Base-by-base conservation (phyloP, 2,329 filamentous ascomycete species). In the Calonectria leucothoes region DNA sequence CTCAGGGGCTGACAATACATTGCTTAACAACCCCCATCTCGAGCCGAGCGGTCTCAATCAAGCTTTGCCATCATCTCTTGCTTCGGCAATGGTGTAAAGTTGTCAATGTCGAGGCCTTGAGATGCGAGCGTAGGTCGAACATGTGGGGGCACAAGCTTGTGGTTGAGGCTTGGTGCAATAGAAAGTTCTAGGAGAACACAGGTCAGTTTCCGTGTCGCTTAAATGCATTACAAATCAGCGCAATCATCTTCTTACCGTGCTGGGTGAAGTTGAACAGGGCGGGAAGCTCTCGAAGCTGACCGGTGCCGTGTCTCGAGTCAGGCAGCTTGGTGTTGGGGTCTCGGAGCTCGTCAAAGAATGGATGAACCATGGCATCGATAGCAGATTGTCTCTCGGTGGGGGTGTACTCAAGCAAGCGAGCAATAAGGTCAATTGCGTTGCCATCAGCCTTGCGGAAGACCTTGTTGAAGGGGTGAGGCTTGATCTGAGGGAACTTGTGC, bases 401-500 rank as follows among this genome's bases (percentile, higher is more conserved):
- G 0, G 97, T 99, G 86, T 99, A 99, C 87, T 99, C 97, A 72
- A 99, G 90, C 71, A 99, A 89, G 76, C 94, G 93, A 68, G 95
- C 97, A 84, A 99, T 98, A 81, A 99, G 89, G 82, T 98, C 96
- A 82, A 99, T 97, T 48, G 97, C 96, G 82, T 95, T 96, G 37
- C 92, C 90, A 79, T 98, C 95, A 70, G 97, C 97, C 91, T 97
- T 98, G 80, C 97, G 93, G 91, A 99, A 98, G 70, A 99, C 97
- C 91, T 98, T 98, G 88, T 94, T 97, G 90, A 99, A 99, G 33
- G 97, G 97, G 83, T 99, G 97, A 72, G 97, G 97, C 89, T 99
- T 99, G 89, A 99, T 99, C 86, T 99, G 97, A 61, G 97, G 97
- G 87, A 99, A 99, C 88, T 98, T 98, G 89, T 99, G 97, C 88